phyloP scores from a whole-genome alignment of 2,329 filamentous ascomycete species.

The Dactylellina sp. region DNA sequence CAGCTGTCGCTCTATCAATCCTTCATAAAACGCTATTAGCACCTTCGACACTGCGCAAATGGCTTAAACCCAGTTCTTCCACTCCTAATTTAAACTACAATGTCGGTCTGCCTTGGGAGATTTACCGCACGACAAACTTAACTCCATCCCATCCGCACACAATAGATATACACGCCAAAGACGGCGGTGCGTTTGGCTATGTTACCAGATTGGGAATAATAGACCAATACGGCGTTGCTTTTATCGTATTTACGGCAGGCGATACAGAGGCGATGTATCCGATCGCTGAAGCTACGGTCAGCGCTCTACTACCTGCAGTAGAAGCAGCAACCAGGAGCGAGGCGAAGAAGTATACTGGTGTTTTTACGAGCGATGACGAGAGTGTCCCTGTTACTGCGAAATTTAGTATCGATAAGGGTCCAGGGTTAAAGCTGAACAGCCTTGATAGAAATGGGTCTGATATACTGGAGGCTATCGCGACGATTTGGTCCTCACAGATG shows the following conservation, averaged over 20 bases:
- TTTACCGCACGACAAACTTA: constrained; percentile 32
- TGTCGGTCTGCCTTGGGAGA: constrained; percentile 55
- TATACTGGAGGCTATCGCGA: constrained; percentile 23
- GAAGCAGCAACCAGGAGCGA: constrained; percentile 49
- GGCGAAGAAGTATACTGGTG: constrained; percentile 36
- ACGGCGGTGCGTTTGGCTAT: constrained; percentile 55
- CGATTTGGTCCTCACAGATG: constrained; percentile 6
- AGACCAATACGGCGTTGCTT: constrained; percentile 54
- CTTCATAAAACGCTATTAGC: constrained; percentile 40
- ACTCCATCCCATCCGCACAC: constrained; percentile 36
- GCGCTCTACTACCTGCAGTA: constrained; percentile 45
- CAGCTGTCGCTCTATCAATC: constrained; percentile 38
- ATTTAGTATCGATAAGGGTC: constrained; percentile 46
- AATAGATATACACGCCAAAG: constrained; percentile 56
- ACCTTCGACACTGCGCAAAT: constrained; percentile 38
- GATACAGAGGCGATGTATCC: constrained; percentile 5
- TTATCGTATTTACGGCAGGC: constrained; percentile 51
- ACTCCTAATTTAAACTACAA: constrained; percentile 33
- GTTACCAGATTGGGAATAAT: constrained; percentile 47
- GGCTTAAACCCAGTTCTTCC: constrained; percentile 51
- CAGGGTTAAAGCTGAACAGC: constrained; percentile 38
- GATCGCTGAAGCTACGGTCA: constrained; percentile 29
- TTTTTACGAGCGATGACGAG: constrained; percentile 10
- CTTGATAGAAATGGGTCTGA: constrained; percentile 49
- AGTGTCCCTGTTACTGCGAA: constrained; percentile 13